Evolutionary conservation across 2,329 filamentous ascomycete species (phyloP), one percentile per base, ranked within the genome.

Genomic region (Aspergillus ochraceoroseus): DNA sequence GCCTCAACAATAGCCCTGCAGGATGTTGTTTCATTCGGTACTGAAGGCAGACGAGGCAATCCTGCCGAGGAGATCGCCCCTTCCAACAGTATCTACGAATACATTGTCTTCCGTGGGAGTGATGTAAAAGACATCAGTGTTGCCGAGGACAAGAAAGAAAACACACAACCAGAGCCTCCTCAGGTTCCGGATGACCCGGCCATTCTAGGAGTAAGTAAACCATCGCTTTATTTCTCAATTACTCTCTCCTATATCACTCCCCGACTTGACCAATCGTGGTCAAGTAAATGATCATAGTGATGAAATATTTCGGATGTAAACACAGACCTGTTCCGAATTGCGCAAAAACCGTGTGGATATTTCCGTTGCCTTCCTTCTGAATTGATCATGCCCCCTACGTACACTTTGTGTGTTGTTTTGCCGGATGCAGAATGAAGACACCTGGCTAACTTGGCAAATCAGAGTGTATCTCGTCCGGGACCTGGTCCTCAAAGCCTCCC

Each of bases 301-400:
- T 95, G 89, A 95, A 94, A 92, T 71, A 71, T 94, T 83, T 77
- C 88, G 89, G 89, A 95, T 95, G 87, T 92, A 87, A 94, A 94
- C 70, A 72, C 70, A 76, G 75, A 79, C 75, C 74, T 78, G 79
- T 76, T 80, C 83, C 83, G 85, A 83, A 83, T 85, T 44, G 87
- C 87, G 88, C 88, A 94, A 51, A 74, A 83, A 74, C 77, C 77
- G 73, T 95, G 89, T 94, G 82, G 89, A 95, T 71, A 80, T 83
- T 85, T 95, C 89, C 88, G 89, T 95, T 95, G 89, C 88, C 89
- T 95, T 95, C 89, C 89, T 95, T 95, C 88, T 95, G 88, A 95
- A 81, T 61, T 38, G 55, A 63, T 54, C 55, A 54, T 40, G 38
- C 29, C 33, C 40, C 48, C 33, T 34, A 32, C 19, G 31, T 41